Evolutionary conservation across 805 yeast species (phyloP).

Genomic region (Zygosaccharomyces gambellarensis): DNA sequence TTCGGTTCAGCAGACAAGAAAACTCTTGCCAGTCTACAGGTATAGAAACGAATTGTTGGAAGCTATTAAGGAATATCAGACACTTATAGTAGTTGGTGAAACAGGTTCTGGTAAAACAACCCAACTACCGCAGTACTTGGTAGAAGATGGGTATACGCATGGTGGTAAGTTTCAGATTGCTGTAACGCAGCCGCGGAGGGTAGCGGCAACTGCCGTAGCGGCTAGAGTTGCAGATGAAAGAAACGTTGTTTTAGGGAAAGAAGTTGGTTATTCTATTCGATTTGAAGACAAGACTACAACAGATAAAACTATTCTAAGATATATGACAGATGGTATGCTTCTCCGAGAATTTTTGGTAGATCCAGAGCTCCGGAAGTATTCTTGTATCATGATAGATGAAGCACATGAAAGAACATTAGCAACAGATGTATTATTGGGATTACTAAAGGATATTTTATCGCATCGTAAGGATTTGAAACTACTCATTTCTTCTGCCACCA

Average conservation of each 20-base stretch:
- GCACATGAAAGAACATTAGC: constrained; percentile 94
- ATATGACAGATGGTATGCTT: constrained; percentile 95
- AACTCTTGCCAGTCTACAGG: constrained; percentile 69
- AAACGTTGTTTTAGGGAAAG: constrained; percentile 70
- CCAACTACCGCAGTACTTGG: constrained; percentile 81
- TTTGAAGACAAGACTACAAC: constrained; percentile 72
- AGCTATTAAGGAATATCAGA: constrained; percentile 59
- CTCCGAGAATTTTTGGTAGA: constrained; percentile 78
- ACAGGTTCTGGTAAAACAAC: constrained; percentile 96
- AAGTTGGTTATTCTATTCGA: constrained; percentile 85
- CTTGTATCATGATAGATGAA: constrained; percentile 90
- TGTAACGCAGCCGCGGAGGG: constrained; percentile 93
- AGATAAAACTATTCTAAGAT: constrained; percentile 67
- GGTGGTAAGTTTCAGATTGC: constrained; percentile 58
- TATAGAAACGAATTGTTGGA: constrained; percentile 56
- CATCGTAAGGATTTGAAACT: constrained; percentile 66
- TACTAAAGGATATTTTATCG: constrained; percentile 63
- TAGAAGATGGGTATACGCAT: constrained; percentile 73
- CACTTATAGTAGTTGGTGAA: constrained; percentile 74
- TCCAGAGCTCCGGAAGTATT: constrained; percentile 60
- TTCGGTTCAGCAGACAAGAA: constrained; percentile 48
- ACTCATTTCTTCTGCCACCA: constrained; percentile 88
- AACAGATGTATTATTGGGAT: constrained; percentile 79
- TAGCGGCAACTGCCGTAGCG: constrained; percentile 91
- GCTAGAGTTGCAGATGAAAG: constrained; percentile 87